A percentile compares a stretch with the other conserved stretches of the same genome.
These are phyloP conservation scores for Phalaenopsis aphrodite DNA, from an alignment of 106 monocot genomes.

Conservation along the genomic window DNA sequence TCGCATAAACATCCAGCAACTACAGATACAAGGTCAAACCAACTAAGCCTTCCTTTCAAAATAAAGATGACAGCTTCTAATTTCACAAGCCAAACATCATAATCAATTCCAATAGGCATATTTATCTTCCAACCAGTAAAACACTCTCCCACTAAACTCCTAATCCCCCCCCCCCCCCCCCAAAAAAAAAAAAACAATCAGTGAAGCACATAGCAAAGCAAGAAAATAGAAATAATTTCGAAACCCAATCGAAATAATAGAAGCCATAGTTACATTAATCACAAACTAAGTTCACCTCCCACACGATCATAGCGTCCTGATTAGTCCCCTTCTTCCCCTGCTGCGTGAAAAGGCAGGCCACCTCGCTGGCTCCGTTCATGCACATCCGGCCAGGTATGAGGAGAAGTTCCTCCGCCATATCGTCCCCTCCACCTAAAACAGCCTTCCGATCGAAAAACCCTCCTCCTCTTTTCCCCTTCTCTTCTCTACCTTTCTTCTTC, in stretches of 20 bases:
- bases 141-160: not conserved
- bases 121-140: not conserved
- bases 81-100: not conserved
- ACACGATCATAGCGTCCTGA: slow-evolving; percentile 35
- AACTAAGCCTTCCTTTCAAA: not conserved
- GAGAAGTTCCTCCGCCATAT: slow-evolving; percentile 25
- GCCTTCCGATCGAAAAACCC: slow-evolving; percentile 1
- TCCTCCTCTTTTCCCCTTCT: slow-evolving; percentile 7
- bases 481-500: slow-evolving; percentile 1
- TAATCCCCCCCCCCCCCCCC: too few species aligned
- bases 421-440: slow-evolving; percentile 3
- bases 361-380: slow-evolving; percentile 31
- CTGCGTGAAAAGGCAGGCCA: slow-evolving; percentile 50
- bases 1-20: not conserved
- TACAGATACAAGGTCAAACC: not conserved
- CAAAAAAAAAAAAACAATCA: not conserved
- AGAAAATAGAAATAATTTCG: not conserved
- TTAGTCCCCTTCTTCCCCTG: slow-evolving; percentile 56
- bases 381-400: slow-evolving; percentile 38
- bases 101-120: not conserved
- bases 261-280: not conserved
- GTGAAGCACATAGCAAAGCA: not conserved
- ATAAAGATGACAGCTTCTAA: not conserved
- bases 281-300: slow-evolving; percentile 30
- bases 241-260: not conserved